Conservation (phyloP, 257 asterid species). For the Paraleonurus japonicus region DNA sequence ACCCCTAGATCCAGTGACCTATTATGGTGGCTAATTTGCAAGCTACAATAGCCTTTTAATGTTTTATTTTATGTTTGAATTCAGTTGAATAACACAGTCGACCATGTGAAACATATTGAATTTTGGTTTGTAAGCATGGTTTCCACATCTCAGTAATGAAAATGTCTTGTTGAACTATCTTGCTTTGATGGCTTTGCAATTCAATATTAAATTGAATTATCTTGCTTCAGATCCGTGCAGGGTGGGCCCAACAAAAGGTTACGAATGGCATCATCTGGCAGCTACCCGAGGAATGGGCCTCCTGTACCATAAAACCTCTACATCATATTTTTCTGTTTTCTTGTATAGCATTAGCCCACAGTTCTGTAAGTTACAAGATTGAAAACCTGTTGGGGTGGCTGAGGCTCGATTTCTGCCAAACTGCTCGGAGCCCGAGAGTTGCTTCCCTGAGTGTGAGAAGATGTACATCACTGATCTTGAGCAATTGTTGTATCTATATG, state of each 20-base stretch:
- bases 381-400: slow-evolving; percentile 11
- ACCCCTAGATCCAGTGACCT: background rate
- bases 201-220: background rate
- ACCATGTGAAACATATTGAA: background rate
- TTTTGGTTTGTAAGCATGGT: background rate
- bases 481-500: slow-evolving; percentile 14
- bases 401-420: slow-evolving; percentile 19
- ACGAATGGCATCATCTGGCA: slow-evolving; percentile 54
- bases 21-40: background rate
- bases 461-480: background rate
- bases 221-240: slow-evolving; percentile 60
- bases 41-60: background rate
- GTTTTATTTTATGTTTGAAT: background rate
- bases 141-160: background rate
- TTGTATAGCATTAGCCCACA: slow-evolving; percentile 34
- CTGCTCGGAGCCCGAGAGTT: slow-evolving; percentile 18
- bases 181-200: slow-evolving; percentile 3
- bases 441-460: background rate
- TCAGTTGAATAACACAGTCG: slow-evolving; percentile 2
- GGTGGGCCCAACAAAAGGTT: slow-evolving; percentile 64
- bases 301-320: slow-evolving; percentile 46
- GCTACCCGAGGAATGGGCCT: slow-evolving; percentile 59
- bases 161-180: background rate
- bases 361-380: slow-evolving; percentile 15
- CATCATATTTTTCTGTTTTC: slow-evolving; percentile 13